Conservation (phyloP, 768 basidiomycete species). For the Lactifluus piperatus region DNA sequence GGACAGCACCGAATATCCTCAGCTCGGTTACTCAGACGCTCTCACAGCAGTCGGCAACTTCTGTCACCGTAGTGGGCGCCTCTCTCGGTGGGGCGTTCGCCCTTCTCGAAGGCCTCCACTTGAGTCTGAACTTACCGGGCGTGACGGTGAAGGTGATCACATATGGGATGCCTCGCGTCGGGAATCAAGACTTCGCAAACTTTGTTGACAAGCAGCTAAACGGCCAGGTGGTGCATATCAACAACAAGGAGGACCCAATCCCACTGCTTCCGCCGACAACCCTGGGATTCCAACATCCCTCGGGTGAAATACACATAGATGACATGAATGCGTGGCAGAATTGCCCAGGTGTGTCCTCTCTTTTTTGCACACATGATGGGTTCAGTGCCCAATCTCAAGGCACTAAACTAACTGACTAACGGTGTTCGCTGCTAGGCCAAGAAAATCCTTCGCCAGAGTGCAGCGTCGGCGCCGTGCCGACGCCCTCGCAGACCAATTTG, state of each 20-base stretch:
- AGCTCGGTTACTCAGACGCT: not conserved
- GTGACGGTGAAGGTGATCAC: constrained; percentile 13
- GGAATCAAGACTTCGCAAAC: constrained; percentile 4
- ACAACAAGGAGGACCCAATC: constrained; percentile 26
- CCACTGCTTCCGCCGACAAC: constrained; percentile 30
- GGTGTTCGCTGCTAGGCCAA: constrained; percentile 33
- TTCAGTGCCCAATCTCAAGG: not conserved
- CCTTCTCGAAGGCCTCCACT: constrained; percentile 24
- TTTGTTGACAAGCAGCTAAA: constrained; percentile 1
- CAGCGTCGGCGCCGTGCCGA: constrained; percentile 44
- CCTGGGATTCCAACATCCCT: constrained; percentile 41
- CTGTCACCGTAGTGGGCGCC: constrained; percentile 13
- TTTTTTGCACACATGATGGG: not conserved
- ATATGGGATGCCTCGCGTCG: constrained; percentile 25
- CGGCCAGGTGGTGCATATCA: not conserved
- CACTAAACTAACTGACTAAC: not conserved
- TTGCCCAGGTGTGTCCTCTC: constrained; percentile 39
- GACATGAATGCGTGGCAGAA: constrained; percentile 40
- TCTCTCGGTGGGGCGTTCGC: constrained; percentile 23
- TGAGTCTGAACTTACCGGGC: constrained; percentile 18
- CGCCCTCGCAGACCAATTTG: constrained; percentile 35
- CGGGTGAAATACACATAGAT: constrained; percentile 34
- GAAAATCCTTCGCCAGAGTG: constrained; percentile 53
- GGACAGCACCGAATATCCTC: not conserved
- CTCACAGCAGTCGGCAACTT: not conserved